Conservation (phyloP, 768 basidiomycete species). For the Boletales sp. region DNA sequence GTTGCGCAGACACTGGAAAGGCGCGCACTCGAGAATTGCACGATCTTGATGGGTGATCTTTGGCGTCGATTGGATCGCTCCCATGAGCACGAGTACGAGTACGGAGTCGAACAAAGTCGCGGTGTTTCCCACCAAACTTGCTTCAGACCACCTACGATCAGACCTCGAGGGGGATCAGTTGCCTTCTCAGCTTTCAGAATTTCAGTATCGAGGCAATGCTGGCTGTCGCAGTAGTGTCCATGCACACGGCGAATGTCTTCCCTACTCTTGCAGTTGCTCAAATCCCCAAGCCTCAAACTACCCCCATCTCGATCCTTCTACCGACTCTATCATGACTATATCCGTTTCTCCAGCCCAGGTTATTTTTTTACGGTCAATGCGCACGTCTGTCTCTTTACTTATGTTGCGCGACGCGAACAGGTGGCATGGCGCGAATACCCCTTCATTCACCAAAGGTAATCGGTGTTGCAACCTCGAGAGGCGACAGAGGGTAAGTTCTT, state of each 20-base stretch:
- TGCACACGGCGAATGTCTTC: slow-evolving; percentile 28
- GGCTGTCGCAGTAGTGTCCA: slow-evolving; percentile 17
- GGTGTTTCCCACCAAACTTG: slow-evolving; percentile 17
- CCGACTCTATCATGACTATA: slow-evolving; percentile 64
- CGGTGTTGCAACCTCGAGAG: slow-evolving; percentile 71
- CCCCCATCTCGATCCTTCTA: slow-evolving; percentile 14
- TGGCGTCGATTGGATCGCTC: slow-evolving; percentile 67
- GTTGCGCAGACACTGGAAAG: slow-evolving; percentile 10
- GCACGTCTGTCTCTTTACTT: neutral
- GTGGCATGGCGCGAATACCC: slow-evolving; percentile 64
- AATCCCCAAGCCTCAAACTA: slow-evolving; percentile 9
- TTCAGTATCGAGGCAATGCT: slow-evolving; percentile 28
- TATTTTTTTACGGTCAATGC: slow-evolving; percentile 17
- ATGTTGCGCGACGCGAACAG: slow-evolving; percentile 31
- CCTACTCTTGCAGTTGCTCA: slow-evolving; percentile 21
- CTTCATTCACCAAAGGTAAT: slow-evolving; percentile 75
- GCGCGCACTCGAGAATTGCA: slow-evolving; percentile 89
- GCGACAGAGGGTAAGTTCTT: slow-evolving; percentile 59
- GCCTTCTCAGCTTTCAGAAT: slow-evolving; percentile 3
- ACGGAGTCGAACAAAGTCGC: no score
- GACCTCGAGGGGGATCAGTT: slow-evolving; percentile 12
- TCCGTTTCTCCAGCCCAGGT: slow-evolving; percentile 51
- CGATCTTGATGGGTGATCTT: slow-evolving; percentile 93
- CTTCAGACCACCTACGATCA: slow-evolving; percentile 2
- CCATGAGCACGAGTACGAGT: slow-evolving; percentile 42